Evolutionary conservation across 768 basidiomycete genomes (phyloP).

Genomic region (Podaxis rugospora): DNA sequence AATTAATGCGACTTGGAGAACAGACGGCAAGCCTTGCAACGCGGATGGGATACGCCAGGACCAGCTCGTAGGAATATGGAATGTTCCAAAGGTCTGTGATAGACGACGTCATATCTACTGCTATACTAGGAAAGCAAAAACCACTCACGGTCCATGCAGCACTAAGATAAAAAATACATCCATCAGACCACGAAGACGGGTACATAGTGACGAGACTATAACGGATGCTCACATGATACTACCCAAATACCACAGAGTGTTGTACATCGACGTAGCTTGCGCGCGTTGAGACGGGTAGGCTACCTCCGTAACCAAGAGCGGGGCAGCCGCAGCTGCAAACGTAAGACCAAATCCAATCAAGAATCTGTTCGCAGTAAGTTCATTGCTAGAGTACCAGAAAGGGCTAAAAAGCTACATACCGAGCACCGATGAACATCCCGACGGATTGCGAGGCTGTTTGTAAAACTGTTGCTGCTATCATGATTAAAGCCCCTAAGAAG

Average conservation of each 20-base stretch:
- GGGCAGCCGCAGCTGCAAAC: constrained; percentile 67
- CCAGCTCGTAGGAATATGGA: constrained; percentile 55
- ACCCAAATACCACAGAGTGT: constrained; percentile 62
- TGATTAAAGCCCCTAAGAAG: constrained; percentile 53
- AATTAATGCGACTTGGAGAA: constrained; percentile 55
- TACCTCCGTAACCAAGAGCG: constrained; percentile 69
- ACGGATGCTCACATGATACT: constrained; percentile 48
- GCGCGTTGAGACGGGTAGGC: constrained; percentile 73
- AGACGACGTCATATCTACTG: not conserved
- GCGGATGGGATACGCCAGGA: constrained; percentile 71
- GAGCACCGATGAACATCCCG: constrained; percentile 65
- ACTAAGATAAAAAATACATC: constrained; percentile 21
- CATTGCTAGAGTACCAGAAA: not conserved
- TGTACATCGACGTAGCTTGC: constrained; percentile 64
- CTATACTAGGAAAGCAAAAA: not conserved
- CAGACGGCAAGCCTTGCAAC: constrained; percentile 57
- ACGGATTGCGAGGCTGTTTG: constrained; percentile 58
- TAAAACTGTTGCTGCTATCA: constrained; percentile 52
- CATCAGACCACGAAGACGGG: not conserved
- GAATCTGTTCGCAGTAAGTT: constrained; percentile 30
- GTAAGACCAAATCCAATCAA: constrained; percentile 63
- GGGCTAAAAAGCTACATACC: constrained; percentile 27
- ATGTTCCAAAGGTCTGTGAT: constrained; percentile 57
- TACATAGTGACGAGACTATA: not conserved
- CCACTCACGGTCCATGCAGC: constrained; percentile 55